Conservation (phyloP, 345 rosid species). For the Carallia pectinifolia region DNA sequence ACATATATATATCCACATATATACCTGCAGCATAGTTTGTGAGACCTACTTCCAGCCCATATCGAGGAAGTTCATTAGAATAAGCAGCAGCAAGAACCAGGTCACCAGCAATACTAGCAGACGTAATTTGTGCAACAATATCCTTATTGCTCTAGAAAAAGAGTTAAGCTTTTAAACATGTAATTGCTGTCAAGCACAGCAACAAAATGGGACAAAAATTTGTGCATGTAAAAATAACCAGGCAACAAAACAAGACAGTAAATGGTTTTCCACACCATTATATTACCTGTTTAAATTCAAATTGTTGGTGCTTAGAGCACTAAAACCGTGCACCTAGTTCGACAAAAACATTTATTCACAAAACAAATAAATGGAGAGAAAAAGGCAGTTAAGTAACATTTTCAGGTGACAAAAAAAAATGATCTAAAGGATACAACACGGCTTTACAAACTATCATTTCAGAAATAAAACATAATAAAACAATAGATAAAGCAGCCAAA, state of each 20-base stretch:
- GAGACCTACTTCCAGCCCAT: slow-evolving; percentile 69
- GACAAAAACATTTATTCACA: no score
- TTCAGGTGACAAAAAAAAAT: no score
- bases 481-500: neutral
- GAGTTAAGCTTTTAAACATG: slow-evolving; percentile 17
- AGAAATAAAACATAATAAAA: neutral
- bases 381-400: no score
- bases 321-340: no score
- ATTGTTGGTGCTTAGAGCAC: no score
- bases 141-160: slow-evolving; percentile 60
- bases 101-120: slow-evolving; percentile 61
- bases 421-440: neutral
- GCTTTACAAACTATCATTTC: neutral
- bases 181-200: no score
- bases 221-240: no score
- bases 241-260: no score
- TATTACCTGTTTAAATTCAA: no score
- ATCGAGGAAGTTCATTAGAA: slow-evolving; percentile 57
- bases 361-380: no score
- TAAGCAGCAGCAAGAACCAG: slow-evolving; percentile 63
- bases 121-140: slow-evolving; percentile 51
- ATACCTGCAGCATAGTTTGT: slow-evolving; percentile 77
- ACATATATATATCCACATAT: neutral
- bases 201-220: no score
- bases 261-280: no score